Evolutionary conservation across 805 yeast genomes (phyloP).

Genomic region (Metschnikowia chrysomelidarum): DNA sequence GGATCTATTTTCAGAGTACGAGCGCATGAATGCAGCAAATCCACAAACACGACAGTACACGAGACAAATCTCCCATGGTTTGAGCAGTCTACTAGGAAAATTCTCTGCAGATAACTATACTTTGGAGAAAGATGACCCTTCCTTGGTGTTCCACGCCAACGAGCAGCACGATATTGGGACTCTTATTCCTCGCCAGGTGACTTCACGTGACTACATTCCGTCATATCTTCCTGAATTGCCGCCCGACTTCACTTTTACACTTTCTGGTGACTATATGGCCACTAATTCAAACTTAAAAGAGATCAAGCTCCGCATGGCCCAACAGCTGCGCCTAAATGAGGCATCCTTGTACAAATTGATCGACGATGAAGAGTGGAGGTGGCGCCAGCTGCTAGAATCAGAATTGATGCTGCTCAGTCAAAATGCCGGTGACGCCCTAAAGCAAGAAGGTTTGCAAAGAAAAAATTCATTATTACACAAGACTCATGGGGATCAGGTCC

Average conservation of each 20-base stretch:
- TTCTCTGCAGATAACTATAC: slow-evolving; percentile 18
- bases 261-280: slow-evolving; percentile 66
- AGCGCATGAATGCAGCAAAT: slow-evolving; percentile 12
- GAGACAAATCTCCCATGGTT: slow-evolving; percentile 6
- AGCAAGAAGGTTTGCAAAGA: no score
- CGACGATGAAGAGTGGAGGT: slow-evolving; percentile 34
- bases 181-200: slow-evolving; percentile 51
- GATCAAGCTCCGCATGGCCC: slow-evolving; percentile 68
- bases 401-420: slow-evolving; percentile 23
- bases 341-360: slow-evolving; percentile 64
- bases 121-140: slow-evolving; percentile 37
- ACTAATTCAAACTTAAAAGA: slow-evolving; percentile 67
- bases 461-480: no score
- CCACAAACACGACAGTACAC: slow-evolving; percentile 5
- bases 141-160: slow-evolving; percentile 52
- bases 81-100: slow-evolving; percentile 14
- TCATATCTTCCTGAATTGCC: slow-evolving; percentile 85
- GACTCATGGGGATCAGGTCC: no score
- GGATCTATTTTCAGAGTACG: slow-evolving; percentile 39
- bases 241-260: slow-evolving; percentile 87
- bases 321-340: slow-evolving; percentile 81
- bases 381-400: slow-evolving; percentile 28
- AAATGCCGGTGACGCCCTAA: slow-evolving; percentile 13
- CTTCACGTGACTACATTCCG: slow-evolving; percentile 53
- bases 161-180: slow-evolving; percentile 50